phyloP scores from a whole-genome alignment of 176 grass and related monocot species.

The Carex parvula region DNA sequence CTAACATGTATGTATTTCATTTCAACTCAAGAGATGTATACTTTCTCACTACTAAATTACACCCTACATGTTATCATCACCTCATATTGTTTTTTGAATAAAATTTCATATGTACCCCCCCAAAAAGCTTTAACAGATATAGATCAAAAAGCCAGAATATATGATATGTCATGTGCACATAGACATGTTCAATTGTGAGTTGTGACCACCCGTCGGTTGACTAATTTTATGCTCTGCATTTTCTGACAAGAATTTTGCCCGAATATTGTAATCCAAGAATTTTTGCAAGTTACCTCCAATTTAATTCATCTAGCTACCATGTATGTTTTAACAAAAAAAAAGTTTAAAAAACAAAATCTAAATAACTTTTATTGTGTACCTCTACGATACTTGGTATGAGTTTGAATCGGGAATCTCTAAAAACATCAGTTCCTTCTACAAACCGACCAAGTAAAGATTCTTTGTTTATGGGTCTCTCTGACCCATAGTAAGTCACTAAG shows the following conservation, averaged over 20 bases:
- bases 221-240: background rate
- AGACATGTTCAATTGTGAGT: background rate
- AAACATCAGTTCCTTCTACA: slow-evolving; percentile 81
- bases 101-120: background rate
- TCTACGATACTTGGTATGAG: slow-evolving; percentile 95
- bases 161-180: background rate
- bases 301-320: background rate
- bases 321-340: background rate
- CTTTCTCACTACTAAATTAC: no score
- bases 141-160: background rate
- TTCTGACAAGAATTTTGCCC: background rate
- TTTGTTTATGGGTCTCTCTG: slow-evolving; percentile 77
- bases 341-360: background rate
- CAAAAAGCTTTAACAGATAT: background rate
- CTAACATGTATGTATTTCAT: no score
- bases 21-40: no score
- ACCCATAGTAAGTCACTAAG: slow-evolving; percentile 76
- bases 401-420: slow-evolving; percentile 90
- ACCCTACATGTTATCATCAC: no score
- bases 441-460: slow-evolving; percentile 78
- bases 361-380: slow-evolving; percentile 45
- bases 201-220: background rate
- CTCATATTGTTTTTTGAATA: no score
- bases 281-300: background rate
- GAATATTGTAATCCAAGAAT: background rate